phyloP scores from a whole-genome alignment of 495 filamentous ascomycete genomes.

The Trichoderma erinaceum region DNA sequence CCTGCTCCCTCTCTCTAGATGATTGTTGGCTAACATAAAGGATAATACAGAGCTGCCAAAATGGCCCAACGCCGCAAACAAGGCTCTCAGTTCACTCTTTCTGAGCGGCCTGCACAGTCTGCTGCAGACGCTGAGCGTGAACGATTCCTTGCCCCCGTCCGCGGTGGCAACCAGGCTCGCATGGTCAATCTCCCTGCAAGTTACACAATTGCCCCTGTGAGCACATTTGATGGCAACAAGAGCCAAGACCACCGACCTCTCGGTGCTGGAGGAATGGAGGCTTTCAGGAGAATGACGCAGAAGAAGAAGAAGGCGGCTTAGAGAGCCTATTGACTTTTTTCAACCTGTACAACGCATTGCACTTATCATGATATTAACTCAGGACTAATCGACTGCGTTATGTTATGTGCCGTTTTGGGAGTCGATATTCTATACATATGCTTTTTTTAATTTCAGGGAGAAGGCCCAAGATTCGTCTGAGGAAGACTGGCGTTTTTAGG shows the following conservation, averaged over 20 bases:
- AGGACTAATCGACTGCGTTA: background rate
- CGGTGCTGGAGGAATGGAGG: conserved; percentile 68
- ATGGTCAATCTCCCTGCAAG: conserved; percentile 63
- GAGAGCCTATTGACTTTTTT: background rate
- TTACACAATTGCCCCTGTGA: conserved; percentile 73
- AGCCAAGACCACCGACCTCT: conserved; percentile 49
- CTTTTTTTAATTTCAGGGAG: background rate
- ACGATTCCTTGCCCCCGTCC: conserved; percentile 61
- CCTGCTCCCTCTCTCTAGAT: conserved; percentile 29
- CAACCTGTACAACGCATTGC: background rate
- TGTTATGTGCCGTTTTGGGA: too few relatives aligned
- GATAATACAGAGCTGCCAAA: conserved; percentile 43
- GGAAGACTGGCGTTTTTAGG: background rate
- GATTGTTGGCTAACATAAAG: background rate
- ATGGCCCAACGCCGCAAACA: conserved; percentile 40
- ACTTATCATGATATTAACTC: background rate
- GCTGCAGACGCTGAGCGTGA: conserved; percentile 59
- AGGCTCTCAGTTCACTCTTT: conserved; percentile 37
- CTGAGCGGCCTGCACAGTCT: conserved; percentile 40
- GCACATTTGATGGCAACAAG: conserved; percentile 42
- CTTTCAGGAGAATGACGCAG: conserved; percentile 74
- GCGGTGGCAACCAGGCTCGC: conserved; percentile 63
- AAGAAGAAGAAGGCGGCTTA: conserved; percentile 47
- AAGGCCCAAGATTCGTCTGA: background rate
- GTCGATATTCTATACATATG: too few relatives aligned